Base-by-base conservation (phyloP, 2,329 filamentous ascomycete species). In the Acephala macrosclerotiorum region DNA sequence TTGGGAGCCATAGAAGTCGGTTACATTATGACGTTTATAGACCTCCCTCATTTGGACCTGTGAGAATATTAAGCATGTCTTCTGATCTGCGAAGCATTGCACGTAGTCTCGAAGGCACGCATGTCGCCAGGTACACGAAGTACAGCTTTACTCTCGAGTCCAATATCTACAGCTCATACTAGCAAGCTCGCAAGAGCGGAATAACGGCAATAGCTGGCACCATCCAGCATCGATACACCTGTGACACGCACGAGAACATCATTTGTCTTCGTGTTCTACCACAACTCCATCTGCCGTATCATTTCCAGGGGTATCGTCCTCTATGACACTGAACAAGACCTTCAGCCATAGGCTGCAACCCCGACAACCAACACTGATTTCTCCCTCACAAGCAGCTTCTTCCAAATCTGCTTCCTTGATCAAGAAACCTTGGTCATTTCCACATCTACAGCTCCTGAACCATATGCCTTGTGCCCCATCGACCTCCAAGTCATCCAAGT, bases 311-410 rank as follows among this genome's bases (percentile, higher is more conserved):
- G 25, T 5, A 40, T 66, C 38, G 16, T 73, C 75, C 58, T 80
- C 83, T 33, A 87, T 77, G 16, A 88, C 81, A 9, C 85, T 86
- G 79, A 90, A 91, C 59, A 88, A 82, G 42, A 91, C 87, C 63
- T 84, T 83, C 60, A 91, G 75, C 87, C 87, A 91, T 55, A 91
- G 79, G 73, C 88, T 91, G 70, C 89, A 91, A 71, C 90, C 88
- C 63, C 82, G 80, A 72, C 89, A 91, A 12, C 86, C 88, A 47
- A 91, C 87, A 75, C 89, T 81, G 56, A 91, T 76, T 73, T 89
- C 86, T 9, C 88, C 85, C 68, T 85, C 80, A 59, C 86, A 84
- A 55, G 81, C 82, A 45, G 83, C 85, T 73, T 85, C 86, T 69
- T 88, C 85, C 58, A 91, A 78, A 74, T 91, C 87, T 9, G 76